Base-by-base conservation (phyloP, 441 rosid species). In the Syzygium syzygioides region DNA sequence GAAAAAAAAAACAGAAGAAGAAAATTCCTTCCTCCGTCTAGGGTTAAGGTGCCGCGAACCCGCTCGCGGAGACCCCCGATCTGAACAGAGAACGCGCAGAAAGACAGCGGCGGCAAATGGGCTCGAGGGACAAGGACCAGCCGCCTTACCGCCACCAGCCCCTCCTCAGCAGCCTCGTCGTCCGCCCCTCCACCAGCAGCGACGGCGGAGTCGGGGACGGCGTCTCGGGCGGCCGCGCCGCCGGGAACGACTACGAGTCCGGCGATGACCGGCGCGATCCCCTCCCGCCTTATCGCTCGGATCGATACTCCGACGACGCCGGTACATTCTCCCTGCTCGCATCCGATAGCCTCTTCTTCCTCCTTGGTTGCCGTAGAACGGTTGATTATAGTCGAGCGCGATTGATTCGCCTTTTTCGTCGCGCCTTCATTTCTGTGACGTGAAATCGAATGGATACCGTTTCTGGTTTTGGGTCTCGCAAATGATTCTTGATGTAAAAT, bases 111-210 rank as follows among this genome's bases (percentile, higher is more conserved):
- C 57, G 79, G 48, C 68, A 64, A 79, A 95, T 96, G 99, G 98
- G 95, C 52, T 94, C 99, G 48, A 93, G 92, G 88, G 97, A 93
- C 90, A 94, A 92, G 93, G 98, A 94, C 86, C 95, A 92, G 87
- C 87, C 93, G 91, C 26, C 93, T 54, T 91, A 91, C 90, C 95
- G 95, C 93, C 98, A 95, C 87, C 99, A 94, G 89, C 97, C 95
- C 48, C 96, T 95, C 37, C 94, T 96, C 80, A 96, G 98, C 94
- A 96, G 99, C 91, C 97, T 97, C 88, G 94, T 97, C 87, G 96
- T 96, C 32, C 97, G 99, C 0, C 96, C 96, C 20, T 94, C 95
- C 25, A 92, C 89, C 83, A 94, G 96, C 91, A 94, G 94, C 86
- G 94, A 92, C 45, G 92, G 92, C 56, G 93, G 90, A 48, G 93